These are phyloP conservation scores for Carex arenaria DNA, from an alignment of 202 grass and related monocot genomes.

Conservation along the genomic window DNA sequence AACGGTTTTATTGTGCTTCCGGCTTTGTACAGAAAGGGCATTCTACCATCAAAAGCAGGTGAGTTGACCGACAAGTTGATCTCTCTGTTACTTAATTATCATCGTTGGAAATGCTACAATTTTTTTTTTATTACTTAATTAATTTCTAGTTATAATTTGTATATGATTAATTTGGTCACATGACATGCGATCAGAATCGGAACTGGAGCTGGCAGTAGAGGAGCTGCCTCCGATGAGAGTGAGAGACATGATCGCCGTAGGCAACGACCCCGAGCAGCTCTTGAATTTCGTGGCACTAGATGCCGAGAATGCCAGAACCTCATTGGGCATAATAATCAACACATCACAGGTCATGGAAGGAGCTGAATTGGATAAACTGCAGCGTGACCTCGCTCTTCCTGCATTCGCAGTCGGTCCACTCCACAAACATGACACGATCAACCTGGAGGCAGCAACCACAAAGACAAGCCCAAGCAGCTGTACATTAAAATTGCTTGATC, in stretches of 20 bases:
- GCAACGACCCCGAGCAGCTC: background rate
- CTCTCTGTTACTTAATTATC: background rate
- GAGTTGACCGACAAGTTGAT: background rate
- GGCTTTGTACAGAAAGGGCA: slow-evolving; percentile 38
- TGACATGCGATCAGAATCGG: slow-evolving; percentile 24
- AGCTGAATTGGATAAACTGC: slow-evolving; percentile 23
- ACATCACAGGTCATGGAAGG: slow-evolving; percentile 45
- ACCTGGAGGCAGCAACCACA: background rate
- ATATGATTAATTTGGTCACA: background rate
- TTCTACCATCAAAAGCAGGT: slow-evolving; percentile 40
- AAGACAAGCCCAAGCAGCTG: no score
- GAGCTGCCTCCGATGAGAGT: slow-evolving; percentile 48
- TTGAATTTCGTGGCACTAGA: background rate
- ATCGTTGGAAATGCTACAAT: no score
- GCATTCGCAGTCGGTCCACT: slow-evolving; percentile 49
- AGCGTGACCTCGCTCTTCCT: background rate
- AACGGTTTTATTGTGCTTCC: slow-evolving; percentile 26
- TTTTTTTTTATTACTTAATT: no score
- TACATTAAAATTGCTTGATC: no score
- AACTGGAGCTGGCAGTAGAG: slow-evolving; percentile 23
- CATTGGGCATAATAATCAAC: slow-evolving; percentile 46
- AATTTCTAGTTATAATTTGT: background rate
- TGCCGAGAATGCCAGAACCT: slow-evolving; percentile 8
- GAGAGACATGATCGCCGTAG: slow-evolving; percentile 29
- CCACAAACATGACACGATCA: slow-evolving; percentile 16